These are phyloP conservation scores for Striga asiatica DNA, from an alignment of 257 asterid genomes.

Conservation along the genomic window DNA sequence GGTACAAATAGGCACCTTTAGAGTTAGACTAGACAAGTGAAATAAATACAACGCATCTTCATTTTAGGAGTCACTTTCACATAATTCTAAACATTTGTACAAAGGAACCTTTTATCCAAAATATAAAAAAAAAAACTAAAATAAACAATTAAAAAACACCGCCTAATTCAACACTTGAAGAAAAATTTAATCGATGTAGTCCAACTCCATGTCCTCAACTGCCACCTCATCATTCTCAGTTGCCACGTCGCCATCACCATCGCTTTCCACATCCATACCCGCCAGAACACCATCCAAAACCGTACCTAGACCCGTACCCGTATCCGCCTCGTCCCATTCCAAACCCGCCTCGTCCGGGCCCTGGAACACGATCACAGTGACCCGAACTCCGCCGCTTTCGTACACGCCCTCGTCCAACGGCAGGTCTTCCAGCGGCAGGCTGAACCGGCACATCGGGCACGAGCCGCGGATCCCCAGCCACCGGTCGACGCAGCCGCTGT, in stretches of 20 bases:
- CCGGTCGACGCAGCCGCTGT: constrained; percentile 26
- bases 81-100: too few relatives aligned
- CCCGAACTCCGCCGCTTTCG: constrained; percentile 17
- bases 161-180: background rate
- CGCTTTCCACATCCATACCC: too few relatives aligned
- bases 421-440: constrained; percentile 31
- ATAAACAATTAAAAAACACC: background rate
- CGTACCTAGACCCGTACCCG: background rate
- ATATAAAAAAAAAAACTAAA: too few relatives aligned
- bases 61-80: too few relatives aligned
- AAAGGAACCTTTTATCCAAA: too few relatives aligned
- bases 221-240: constrained; percentile 17
- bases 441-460: constrained; percentile 43
- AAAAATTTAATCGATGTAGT: constrained; percentile 8
- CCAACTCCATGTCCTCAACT: constrained; percentile 25
- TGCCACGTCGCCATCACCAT: background rate
- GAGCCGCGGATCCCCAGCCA: constrained; percentile 40
- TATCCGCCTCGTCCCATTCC: constrained; percentile 2
- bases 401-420: background rate
- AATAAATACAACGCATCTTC: too few relatives aligned
- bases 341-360: constrained; percentile 10
- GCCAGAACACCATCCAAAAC: too few relatives aligned
- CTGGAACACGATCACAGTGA: constrained; percentile 26
- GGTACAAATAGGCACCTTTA: too few relatives aligned
- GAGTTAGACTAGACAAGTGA: too few relatives aligned